These are phyloP conservation scores for Rubia yunnanensis DNA, from an alignment of 257 asterid species.

Conservation along the genomic window DNA sequence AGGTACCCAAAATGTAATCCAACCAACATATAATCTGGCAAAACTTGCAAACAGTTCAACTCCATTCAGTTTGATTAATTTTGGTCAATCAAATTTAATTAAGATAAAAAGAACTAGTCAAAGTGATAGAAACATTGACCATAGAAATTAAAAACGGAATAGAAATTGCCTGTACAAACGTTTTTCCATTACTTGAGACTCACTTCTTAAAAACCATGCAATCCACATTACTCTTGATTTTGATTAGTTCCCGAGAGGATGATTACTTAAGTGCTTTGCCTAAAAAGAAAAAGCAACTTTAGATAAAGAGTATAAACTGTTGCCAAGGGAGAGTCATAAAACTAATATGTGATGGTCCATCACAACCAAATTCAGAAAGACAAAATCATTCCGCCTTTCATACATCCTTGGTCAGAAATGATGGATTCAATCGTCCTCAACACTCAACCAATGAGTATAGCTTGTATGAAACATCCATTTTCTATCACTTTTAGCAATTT, in stretches of 20 bases:
- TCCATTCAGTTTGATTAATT: too few species aligned
- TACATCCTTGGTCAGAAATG: not conserved
- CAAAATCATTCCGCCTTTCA: not conserved
- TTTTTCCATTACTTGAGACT: too few species aligned
- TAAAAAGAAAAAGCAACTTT: not conserved
- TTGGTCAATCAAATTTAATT: too few species aligned
- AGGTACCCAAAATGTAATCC: too few species aligned
- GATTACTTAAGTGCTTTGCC: not conserved
- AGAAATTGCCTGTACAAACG: too few species aligned
- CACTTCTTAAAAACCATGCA: too few species aligned
- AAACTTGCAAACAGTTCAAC: too few species aligned
- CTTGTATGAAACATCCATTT: not conserved
- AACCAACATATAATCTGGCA: too few species aligned
- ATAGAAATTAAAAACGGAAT: too few species aligned
- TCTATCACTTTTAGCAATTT: not conserved
- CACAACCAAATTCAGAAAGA: not conserved
- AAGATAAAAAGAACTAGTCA: too few species aligned
- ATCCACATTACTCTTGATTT: not conserved
- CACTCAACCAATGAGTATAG: not conserved
- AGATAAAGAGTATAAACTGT: not conserved
- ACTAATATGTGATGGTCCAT: not conserved
- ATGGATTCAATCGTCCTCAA: not conserved
- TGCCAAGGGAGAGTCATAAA: not conserved
- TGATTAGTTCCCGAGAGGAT: not conserved
- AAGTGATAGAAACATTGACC: too few species aligned